Conservation (phyloP, 768 basidiomycete genomes). For the Kwoniella pini region DNA sequence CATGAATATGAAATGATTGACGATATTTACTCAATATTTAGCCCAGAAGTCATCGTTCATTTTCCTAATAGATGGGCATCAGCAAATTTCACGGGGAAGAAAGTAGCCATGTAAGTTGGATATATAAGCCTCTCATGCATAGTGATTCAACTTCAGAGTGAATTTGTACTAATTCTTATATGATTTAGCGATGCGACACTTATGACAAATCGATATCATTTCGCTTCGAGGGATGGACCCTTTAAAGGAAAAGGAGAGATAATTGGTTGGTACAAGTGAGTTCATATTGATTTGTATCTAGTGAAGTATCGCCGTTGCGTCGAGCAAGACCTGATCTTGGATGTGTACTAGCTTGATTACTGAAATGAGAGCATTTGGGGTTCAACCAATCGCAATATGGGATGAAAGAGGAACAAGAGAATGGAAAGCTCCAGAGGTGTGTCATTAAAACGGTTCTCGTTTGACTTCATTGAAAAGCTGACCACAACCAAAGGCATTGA, state of each 20-base stretch:
- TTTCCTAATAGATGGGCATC: conserved; percentile 43
- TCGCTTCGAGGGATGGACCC: conserved; percentile 37
- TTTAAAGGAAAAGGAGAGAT: conserved; percentile 45
- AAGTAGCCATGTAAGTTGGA: conserved; percentile 48
- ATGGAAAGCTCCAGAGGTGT: conserved; percentile 52
- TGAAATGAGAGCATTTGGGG: conserved; percentile 37
- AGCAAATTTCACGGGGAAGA: conserved; percentile 39
- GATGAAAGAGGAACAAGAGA: conserved; percentile 46
- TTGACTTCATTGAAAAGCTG: too few species aligned
- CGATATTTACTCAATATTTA: conserved; percentile 4
- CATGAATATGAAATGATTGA: too few species aligned
- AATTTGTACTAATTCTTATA: too few species aligned
- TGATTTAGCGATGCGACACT: conserved; percentile 52
- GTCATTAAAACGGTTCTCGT: neutral
- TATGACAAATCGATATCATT: conserved; percentile 51
- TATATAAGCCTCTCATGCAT: too few species aligned
- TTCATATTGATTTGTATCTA: neutral
- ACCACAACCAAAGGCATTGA: too few species aligned
- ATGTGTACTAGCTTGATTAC: conserved; percentile 46
- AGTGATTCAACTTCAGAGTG: too few species aligned
- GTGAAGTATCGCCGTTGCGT: too few species aligned
- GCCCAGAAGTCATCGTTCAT: conserved; percentile 11
- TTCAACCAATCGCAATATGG: conserved; percentile 50
- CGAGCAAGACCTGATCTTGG: too few species aligned
- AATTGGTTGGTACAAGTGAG: conserved; percentile 53